A percentile compares a stretch with the other conserved stretches of the same genome.
Conservation (phyloP, 129 eudicot species). For the Pittosporum tobira region DNA sequence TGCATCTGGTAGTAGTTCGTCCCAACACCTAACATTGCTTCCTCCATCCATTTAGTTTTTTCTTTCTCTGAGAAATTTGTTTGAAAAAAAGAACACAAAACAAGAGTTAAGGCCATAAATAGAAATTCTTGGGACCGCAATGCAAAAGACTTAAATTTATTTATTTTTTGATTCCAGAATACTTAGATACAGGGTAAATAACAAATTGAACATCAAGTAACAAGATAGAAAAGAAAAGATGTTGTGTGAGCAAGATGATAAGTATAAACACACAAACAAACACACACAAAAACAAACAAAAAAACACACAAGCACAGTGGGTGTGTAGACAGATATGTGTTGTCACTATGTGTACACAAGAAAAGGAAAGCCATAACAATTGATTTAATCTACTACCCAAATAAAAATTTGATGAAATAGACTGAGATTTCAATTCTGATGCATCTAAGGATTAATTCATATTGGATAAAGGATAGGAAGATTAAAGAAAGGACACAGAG, state of each 20-base stretch:
- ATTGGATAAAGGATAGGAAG: no score
- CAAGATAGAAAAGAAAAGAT: not conserved
- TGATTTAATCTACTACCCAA: no score
- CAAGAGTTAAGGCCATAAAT: not conserved
- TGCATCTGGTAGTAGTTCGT: constrained; percentile 42
- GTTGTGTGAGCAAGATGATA: no score
- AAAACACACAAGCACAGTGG: not conserved
- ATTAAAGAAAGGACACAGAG: not conserved
- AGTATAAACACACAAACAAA: no score
- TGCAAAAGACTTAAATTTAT: not conserved
- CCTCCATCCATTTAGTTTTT: constrained; percentile 26
- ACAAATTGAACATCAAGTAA: not conserved
- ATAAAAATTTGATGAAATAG: not conserved
- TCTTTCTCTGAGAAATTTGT: constrained; percentile 3
- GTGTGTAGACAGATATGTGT: no score
- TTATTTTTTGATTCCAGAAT: not conserved
- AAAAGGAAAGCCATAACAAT: not conserved
- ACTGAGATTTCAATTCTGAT: constrained; percentile 10
- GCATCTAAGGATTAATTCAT: not conserved
- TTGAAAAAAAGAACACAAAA: not conserved
- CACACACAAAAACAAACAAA: not conserved
- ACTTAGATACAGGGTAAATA: not conserved
- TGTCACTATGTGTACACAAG: constrained; percentile 2
- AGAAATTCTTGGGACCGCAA: constrained; percentile 1
- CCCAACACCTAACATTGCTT: constrained; percentile 34